Conservation (phyloP, 2,329 filamentous ascomycete genomes). For the Pseudogymnoascus sp. region DNA sequence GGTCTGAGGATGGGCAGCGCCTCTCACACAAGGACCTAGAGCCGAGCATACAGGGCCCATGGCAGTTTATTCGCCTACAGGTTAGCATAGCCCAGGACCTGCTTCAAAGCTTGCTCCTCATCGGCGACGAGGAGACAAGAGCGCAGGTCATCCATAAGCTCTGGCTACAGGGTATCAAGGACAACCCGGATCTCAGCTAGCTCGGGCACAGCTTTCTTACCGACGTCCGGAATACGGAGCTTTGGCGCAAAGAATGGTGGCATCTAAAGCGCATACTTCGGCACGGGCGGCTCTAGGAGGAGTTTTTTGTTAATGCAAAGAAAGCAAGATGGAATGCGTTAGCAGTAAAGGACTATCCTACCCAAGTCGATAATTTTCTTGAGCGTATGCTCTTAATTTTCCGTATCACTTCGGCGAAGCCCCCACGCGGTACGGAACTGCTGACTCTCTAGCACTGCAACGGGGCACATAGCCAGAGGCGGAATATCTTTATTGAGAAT, state of each 20-base stretch:
- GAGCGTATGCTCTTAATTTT: neutral
- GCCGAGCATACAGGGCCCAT: constrained; percentile 10
- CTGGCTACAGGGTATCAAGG: constrained; percentile 8
- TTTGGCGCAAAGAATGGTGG: too few species aligned
- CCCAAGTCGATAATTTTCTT: constrained; percentile 9
- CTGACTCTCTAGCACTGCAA: constrained; percentile 10
- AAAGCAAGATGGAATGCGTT: neutral
- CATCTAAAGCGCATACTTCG: too few species aligned
- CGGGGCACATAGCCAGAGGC: neutral
- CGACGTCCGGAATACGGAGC: too few species aligned
- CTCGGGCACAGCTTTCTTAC: too few species aligned
- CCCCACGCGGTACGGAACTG: constrained; percentile 6
- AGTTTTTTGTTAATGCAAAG: constrained; percentile 6
- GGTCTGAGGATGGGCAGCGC: constrained; percentile 11
- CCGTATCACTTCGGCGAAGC: neutral
- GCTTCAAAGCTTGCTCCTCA: constrained; percentile 10
- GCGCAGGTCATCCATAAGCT: neutral
- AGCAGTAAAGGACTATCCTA: constrained; percentile 1
- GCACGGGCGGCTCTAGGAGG: neutral
- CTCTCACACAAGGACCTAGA: constrained; percentile 13
- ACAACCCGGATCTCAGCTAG: constrained; percentile 1
- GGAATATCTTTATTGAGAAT: too few species aligned
- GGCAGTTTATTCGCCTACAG: constrained; percentile 8
- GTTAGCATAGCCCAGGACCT: neutral
- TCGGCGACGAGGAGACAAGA: neutral